Evolutionary conservation across 495 filamentous ascomycete species (phyloP), one percentile per base, ranked within the genome.

Genomic region (Hyaloscypha finlandica): DNA sequence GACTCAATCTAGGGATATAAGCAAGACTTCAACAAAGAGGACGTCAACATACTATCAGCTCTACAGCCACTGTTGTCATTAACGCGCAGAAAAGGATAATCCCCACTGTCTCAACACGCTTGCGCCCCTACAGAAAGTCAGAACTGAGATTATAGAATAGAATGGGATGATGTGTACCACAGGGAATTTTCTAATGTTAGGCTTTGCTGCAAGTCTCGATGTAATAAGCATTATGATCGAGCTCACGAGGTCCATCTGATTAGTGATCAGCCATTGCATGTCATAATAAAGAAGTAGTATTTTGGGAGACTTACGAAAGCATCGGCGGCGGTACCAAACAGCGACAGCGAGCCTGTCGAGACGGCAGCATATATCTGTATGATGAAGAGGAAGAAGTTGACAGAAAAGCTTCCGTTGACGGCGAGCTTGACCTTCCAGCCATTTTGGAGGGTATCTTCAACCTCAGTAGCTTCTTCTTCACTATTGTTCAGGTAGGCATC

Each of bases 41-140:
- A 0, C 6, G 1, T 20, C 6, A 48, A 77, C 77, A 75, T 71
- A 81, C 76, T 61, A 86, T 78, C 35, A 86, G 71, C 71, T 85
- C 78, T 35, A 85, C 79, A 59, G 84, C 79, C 20, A 86, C 84
- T 0, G 83, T 85, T 30, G 82, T 85, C 82, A 86, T 84, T 70
- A 85, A 71, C 48, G 83, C 82, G 69, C 83, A 85, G 77, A 86
- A 86, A 63, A 86, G 78, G 66, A 86, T 86, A 64, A 86, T 84
- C 6, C 83, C 84, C 54, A 86, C 80, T 6, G 83, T 85, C 71
- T 85, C 83, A 63, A 84, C 83, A 57, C 84, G 76, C 11, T 76
- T 85, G 1, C 83, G 83, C 39, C 83, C 84, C 80, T 81, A 66
- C 14, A n/a, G 25, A 29, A 9, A 74, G 71, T 63, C 73, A 66